Evolutionary conservation across 495 filamentous ascomycete species (phyloP), one percentile per base, ranked within the genome.

Genomic region (Neohortaea acidophila): DNA sequence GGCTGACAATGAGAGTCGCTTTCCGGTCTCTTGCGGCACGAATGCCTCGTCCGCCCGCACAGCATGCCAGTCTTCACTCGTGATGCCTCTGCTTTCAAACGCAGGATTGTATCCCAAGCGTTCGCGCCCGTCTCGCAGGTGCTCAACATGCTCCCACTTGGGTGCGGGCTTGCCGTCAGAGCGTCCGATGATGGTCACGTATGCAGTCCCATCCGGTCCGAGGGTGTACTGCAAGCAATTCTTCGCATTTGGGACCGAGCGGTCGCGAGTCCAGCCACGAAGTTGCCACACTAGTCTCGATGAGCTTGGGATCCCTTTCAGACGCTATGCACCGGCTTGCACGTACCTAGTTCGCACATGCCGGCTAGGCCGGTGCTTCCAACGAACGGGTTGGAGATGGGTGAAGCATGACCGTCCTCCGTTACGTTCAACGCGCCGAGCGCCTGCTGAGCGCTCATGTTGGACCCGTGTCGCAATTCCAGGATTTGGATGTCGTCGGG

Each of bases 31-130:
- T 3, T 11, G 21, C 9, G n/a, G 17, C 13, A 26, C 20, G 12
- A n/a, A 33, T n/a, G 18, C 25, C 13, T 21, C 21, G 6, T 31
- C 35, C 22, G 22, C 36, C 30, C 20, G 23, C 37, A 46, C 43
- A 14, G 43, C 43, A 14, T 46, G 21, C 14, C 37, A 19, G 19
- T 46, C 43, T 31, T 46, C 43, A 8, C 19, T 18, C 14, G 36
- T 20, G 12, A 41, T 25, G 2, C 28, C 43, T 41, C 26, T 43
- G 9, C 14, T 35, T 26, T 46, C 43, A 2, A 41, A 22, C 14
- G 43, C 43, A 26, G 43, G 43, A 32, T 46, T 46, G 43, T 46
- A 38, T 21, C 33, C 43, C 19, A 46, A 22, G 6, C 43, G 27
- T 14, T 46, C 36, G 15, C 38, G 24, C 14, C 43, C 43, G 23